Percentiles rank a stretch among this genome's conserved stretches.
phyloP scores from a whole-genome alignment of 805 yeast species.

The Wickerhamomyces sydowiorum region DNA sequence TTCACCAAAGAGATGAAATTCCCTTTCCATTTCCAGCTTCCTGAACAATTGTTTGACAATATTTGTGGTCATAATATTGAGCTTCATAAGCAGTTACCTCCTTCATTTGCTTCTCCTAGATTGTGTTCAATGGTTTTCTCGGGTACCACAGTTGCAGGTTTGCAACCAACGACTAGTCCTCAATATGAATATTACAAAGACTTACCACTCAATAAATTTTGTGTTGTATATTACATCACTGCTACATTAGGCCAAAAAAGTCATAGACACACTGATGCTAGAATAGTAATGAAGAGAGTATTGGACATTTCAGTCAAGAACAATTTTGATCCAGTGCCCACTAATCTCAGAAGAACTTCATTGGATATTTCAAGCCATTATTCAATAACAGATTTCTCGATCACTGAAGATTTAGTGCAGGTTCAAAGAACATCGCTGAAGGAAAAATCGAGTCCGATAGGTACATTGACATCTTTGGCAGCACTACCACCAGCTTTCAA shows the following conservation, averaged over 20 bases:
- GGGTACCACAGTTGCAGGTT: conserved; percentile 12
- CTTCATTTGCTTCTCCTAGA: conserved; percentile 15
- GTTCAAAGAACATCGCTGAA: background rate
- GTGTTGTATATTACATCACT: conserved; percentile 11
- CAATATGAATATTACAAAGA: conserved; percentile 2
- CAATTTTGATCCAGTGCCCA: background rate
- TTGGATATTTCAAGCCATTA: background rate
- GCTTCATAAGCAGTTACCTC: conserved; percentile 7
- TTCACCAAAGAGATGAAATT: background rate
- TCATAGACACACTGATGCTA: background rate
- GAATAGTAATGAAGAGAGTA: conserved; percentile 13
- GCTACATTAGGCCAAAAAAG: conserved; percentile 7
- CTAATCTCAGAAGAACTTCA: background rate
- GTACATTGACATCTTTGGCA: background rate
- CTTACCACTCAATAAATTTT: conserved; percentile 4
- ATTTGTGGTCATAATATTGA: background rate
- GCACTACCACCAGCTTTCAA: background rate
- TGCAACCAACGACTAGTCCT: conserved; percentile 3
- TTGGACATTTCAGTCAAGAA: conserved; percentile 12
- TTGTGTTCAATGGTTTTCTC: conserved; percentile 13
- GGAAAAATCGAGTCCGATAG: background rate
- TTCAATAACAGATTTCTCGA: background rate
- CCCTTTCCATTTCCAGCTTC: background rate
- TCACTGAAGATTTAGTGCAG: background rate
- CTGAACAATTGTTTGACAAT: background rate